Conservation (phyloP, 2,329 filamentous ascomycete species). For the Fusarium subglutinans region DNA sequence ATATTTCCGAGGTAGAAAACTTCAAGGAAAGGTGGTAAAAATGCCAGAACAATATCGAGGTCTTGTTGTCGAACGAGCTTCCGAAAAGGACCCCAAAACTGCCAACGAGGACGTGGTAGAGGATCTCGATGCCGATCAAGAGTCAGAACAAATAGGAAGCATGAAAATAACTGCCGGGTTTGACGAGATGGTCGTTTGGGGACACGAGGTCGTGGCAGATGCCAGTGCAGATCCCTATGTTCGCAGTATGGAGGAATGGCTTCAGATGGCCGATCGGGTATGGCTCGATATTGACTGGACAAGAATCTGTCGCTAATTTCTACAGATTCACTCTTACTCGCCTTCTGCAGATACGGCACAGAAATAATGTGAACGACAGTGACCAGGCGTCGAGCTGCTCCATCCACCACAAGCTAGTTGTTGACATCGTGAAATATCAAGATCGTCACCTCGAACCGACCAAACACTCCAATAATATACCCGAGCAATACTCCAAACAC, state of each 20-base stretch:
- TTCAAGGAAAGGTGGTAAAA: constrained; percentile 72
- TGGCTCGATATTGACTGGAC: constrained; percentile 31
- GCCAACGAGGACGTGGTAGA: constrained; percentile 52
- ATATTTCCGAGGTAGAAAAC: constrained; percentile 83
- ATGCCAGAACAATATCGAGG: constrained; percentile 79
- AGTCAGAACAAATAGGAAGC: constrained; percentile 55
- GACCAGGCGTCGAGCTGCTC: background rate
- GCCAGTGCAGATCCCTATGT: constrained; percentile 73
- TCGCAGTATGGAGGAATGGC: constrained; percentile 82
- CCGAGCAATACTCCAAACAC: background rate
- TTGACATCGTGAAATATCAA: background rate
- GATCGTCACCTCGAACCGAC: background rate
- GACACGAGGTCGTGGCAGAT: constrained; percentile 75
- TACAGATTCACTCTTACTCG: constrained; percentile 39
- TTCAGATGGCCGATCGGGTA: constrained; percentile 75
- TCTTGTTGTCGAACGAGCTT: constrained; percentile 60
- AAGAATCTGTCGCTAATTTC: constrained; percentile 2
- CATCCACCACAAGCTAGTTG: background rate
- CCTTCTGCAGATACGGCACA: background rate
- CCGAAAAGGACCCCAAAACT: constrained; percentile 47
- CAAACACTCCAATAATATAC: background rate
- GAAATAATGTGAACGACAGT: background rate
- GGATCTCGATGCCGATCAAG: constrained; percentile 54
- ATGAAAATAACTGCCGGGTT: constrained; percentile 75
- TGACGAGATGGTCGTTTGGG: constrained; percentile 83